Evolutionary conservation across 495 filamentous ascomycete species (phyloP).

Genomic region (Penicillium bovifimosum): DNA sequence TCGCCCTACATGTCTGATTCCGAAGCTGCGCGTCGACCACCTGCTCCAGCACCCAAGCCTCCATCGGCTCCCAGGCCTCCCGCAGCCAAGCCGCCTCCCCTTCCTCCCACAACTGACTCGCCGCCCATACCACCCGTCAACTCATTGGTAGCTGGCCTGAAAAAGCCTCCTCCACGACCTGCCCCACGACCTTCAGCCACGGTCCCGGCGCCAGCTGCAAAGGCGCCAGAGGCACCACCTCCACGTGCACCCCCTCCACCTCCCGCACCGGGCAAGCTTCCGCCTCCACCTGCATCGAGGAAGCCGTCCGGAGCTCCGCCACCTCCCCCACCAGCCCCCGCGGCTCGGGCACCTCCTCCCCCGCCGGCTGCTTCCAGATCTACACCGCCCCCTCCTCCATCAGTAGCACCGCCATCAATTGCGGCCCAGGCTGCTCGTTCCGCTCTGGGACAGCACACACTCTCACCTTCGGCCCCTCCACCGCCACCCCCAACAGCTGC

Average conservation of each 20-base stretch:
- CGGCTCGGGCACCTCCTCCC: constrained; percentile 42
- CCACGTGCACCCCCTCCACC: constrained; percentile 64
- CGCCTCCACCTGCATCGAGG: constrained; percentile 48
- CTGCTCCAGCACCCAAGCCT: constrained; percentile 49
- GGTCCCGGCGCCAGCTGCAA: constrained; percentile 42
- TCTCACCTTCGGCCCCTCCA: constrained; percentile 33
- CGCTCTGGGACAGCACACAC: constrained; percentile 18
- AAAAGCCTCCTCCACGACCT: constrained; percentile 51
- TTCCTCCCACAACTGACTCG: constrained; percentile 50
- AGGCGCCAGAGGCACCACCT: constrained; percentile 47
- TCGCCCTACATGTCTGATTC: constrained; percentile 77
- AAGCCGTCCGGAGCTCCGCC: constrained; percentile 56
- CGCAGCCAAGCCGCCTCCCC: constrained; percentile 44
- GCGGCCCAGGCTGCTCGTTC: constrained; percentile 41
- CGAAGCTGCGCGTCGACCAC: constrained; percentile 48
- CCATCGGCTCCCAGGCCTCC: constrained; percentile 62
- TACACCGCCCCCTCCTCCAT: constrained; percentile 33
- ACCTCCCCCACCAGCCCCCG: constrained; percentile 37
- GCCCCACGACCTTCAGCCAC: constrained; percentile 48
- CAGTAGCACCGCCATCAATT: constrained; percentile 34
- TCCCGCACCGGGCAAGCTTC: constrained; percentile 47
- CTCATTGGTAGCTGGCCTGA: constrained; percentile 53
- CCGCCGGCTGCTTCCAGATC: constrained; percentile 40
- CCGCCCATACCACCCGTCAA: constrained; percentile 48
- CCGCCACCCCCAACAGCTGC: constrained; percentile 49